Evolutionary conservation across 805 yeast species (phyloP).

Genomic region (Zygosaccharomyces bailii): DNA sequence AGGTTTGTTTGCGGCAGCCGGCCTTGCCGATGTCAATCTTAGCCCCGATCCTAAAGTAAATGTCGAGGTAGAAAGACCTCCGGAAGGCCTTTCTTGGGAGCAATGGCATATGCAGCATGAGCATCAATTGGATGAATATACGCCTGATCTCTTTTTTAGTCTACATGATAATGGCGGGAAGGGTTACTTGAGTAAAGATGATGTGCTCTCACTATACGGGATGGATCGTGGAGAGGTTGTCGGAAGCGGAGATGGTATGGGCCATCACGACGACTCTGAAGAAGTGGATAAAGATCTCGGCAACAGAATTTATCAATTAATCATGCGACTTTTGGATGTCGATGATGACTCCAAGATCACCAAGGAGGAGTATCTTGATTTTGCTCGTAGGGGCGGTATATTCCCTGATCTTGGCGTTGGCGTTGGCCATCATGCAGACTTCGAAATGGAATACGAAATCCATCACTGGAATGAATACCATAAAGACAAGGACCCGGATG

Average conservation of each 20-base stretch:
- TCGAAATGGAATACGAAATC: slow-evolving; percentile 87
- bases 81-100: slow-evolving; percentile 65
- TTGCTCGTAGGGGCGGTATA: slow-evolving; percentile 57
- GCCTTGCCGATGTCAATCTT: slow-evolving; percentile 9
- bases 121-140: slow-evolving; percentile 73
- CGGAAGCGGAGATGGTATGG: slow-evolving; percentile 90
- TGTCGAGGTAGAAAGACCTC: slow-evolving; percentile 41
- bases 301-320: slow-evolving; percentile 50
- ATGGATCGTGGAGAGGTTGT: slow-evolving; percentile 64
- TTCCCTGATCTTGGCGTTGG: slow-evolving; percentile 93
- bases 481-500: slow-evolving; percentile 76
- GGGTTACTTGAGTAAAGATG: slow-evolving; percentile 54
- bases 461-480: slow-evolving; percentile 91
- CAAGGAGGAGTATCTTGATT: slow-evolving; percentile 66
- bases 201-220: slow-evolving; percentile 81
- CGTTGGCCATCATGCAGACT: slow-evolving; percentile 91
- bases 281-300: slow-evolving; percentile 53
- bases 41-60: slow-evolving; percentile 24
- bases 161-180: slow-evolving; percentile 68
- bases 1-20: slow-evolving; percentile 9
- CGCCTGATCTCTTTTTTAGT: slow-evolving; percentile 70
- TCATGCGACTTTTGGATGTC: slow-evolving; percentile 60
- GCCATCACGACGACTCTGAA: slow-evolving; percentile 65
- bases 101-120: slow-evolving; percentile 90
- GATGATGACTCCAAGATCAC: slow-evolving; percentile 63